Base-by-base conservation (phyloP, 2,329 filamentous ascomycete species). In the Atkinsonella hypoxylon region DNA sequence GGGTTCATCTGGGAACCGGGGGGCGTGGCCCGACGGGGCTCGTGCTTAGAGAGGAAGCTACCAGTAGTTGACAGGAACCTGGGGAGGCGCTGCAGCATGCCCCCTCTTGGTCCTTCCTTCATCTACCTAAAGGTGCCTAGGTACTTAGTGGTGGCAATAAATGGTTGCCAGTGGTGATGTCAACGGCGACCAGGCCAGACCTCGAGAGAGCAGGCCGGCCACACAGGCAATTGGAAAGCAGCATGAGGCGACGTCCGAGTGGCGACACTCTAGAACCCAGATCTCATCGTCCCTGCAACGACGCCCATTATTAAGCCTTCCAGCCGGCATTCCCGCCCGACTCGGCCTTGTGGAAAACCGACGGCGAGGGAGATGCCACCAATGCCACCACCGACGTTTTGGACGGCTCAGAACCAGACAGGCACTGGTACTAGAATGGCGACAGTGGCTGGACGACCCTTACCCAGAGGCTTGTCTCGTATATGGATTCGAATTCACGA, bases 351-450 rank as follows among this genome's bases (percentile, higher is more conserved):
- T 26, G 20, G 36, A 22, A 36, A 42, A 34, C 46, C 46, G 39
- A 36, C 47, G 47, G 47, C 17, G 36, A 43, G 38, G 47, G 47
- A 48, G 38, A 18, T 31, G 18, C 45, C 45, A 47, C 32, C 40
- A 40, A 6, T 10, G 30, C 36, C 45, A 18, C 7, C 15, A 40
- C 15, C 15, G 39, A 18, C n/a, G 22, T 3, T 26, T 26, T 26
- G 22, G 22, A 26, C 22, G 22, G 22, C 22, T 26, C 6, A 4
- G 22, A 26, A 26, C 22, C 22, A 26, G 22, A 26, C 22, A 26
- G 22, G 6, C 22, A 26, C n/a, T n/a, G n/a, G n/a, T n/a, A n/a
- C n/a, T n/a, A n/a, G n/a, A n/a, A n/a, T n/a, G n/a, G n/a, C n/a
- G n/a, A n/a, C n/a, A n/a, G n/a, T n/a, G n/a, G n/a, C n/a, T n/a